Conservation (phyloP, 2,329 filamentous ascomycete genomes). For the Colletotrichum agaves region DNA sequence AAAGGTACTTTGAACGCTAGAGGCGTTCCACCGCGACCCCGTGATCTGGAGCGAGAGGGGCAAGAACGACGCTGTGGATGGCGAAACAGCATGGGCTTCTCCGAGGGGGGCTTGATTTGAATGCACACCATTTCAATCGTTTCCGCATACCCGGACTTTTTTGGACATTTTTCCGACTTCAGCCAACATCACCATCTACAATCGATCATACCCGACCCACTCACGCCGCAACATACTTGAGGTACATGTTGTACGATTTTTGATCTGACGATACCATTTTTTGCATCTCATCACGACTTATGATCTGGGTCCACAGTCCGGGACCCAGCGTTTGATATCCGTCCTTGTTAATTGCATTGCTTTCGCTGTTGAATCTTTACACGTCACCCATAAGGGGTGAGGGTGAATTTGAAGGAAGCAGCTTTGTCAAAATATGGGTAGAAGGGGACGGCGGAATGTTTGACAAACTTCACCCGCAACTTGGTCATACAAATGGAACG, state of each 20-base stretch:
- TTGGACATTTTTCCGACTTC: background rate
- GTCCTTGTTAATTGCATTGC: conserved; percentile 26
- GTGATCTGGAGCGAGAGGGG: conserved; percentile 49
- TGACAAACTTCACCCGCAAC: background rate
- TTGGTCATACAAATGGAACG: background rate
- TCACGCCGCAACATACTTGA: conserved; percentile 24
- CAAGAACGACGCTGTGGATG: conserved; percentile 63
- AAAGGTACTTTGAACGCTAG: conserved; percentile 46
- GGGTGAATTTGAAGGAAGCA: background rate
- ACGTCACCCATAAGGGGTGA: background rate
- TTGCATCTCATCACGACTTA: conserved; percentile 37
- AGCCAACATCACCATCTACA: conserved; percentile 3
- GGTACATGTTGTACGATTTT: conserved; percentile 34
- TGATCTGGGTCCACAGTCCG: conserved; percentile 30
- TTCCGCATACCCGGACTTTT: background rate
- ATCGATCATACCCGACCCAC: conserved; percentile 31
- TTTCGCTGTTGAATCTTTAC: background rate
- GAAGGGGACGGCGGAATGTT: background rate
- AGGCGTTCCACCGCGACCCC: conserved; percentile 45
- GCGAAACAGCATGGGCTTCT: conserved; percentile 66
- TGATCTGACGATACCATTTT: conserved; percentile 36
- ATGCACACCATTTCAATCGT: background rate
- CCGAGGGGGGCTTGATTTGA: conserved; percentile 67
- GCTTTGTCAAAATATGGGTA: background rate
- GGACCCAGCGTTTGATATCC: conserved; percentile 33